phyloP scores from a whole-genome alignment of 345 rosid genomes.

The Salix purpurea region DNA sequence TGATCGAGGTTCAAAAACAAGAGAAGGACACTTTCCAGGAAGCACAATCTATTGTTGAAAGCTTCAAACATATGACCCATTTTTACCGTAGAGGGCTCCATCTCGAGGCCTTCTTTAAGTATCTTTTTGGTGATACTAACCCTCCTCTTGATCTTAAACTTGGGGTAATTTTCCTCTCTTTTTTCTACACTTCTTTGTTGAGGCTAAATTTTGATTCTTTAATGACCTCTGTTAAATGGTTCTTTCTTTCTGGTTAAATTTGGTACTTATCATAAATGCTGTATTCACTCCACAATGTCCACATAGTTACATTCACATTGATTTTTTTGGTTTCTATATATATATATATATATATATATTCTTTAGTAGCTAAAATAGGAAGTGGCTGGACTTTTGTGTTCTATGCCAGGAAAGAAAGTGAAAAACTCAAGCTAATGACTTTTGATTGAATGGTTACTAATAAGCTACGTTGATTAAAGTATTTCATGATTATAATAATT shows the following conservation, averaged over 20 bases:
- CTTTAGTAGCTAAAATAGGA: not conserved
- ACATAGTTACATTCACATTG: not conserved
- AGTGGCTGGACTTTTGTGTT: not conserved
- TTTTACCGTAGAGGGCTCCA: slow-evolving; percentile 40
- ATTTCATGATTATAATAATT: not conserved
- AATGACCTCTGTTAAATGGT: not conserved
- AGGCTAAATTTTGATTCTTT: not conserved
- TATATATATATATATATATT: too few relatives aligned
- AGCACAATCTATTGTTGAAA: slow-evolving; percentile 54
- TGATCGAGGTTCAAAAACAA: slow-evolving; percentile 53
- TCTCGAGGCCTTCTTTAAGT: slow-evolving; percentile 68
- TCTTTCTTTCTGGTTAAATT: slow-evolving; percentile 1
- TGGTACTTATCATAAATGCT: not conserved
- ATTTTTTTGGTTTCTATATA: too few relatives aligned
- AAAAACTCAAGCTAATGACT: not conserved
- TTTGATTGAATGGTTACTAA: not conserved
- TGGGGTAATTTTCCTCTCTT: slow-evolving; percentile 33
- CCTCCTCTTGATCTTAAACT: slow-evolving; percentile 44
- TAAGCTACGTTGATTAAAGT: not conserved
- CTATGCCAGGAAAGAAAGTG: not conserved
- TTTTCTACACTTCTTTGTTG: not conserved
- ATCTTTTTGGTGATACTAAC: slow-evolving; percentile 45
- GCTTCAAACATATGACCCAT: slow-evolving; percentile 33
- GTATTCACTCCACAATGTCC: not conserved
- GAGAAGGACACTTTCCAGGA: slow-evolving; percentile 35